Evolutionary conservation across 345 rosid species (phyloP).

Genomic region (Mercurialis annua): DNA sequence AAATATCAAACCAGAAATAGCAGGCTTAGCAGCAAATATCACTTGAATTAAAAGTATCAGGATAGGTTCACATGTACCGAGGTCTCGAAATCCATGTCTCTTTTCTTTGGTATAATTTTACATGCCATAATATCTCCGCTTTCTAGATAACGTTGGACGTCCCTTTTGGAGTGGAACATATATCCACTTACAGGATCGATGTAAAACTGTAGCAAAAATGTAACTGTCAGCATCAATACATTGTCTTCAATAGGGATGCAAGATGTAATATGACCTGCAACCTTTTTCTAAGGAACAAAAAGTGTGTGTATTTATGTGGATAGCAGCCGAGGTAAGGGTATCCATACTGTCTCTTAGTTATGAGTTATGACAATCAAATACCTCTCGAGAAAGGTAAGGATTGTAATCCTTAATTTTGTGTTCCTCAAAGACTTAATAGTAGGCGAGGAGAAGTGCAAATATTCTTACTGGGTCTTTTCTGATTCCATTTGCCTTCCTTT

Average conservation of each 20-base stretch:
- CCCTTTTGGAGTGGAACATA: constrained; percentile 38
- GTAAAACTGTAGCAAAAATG: constrained; percentile 32
- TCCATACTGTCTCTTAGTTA: background rate
- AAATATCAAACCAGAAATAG: background rate
- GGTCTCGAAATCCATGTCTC: background rate
- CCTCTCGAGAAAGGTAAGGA: background rate
- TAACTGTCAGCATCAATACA: constrained; percentile 14
- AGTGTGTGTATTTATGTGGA: background rate
- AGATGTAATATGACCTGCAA: background rate
- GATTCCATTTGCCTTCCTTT: constrained; percentile 16
- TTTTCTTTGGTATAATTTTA: constrained; percentile 23
- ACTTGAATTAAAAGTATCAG: background rate
- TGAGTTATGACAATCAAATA: background rate
- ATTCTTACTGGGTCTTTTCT: constrained; percentile 34
- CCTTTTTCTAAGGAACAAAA: background rate
- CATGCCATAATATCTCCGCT: constrained; percentile 28
- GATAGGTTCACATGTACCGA: constrained; percentile 13
- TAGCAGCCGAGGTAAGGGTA: background rate
- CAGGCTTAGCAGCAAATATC: background rate
- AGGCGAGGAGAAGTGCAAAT: background rate
- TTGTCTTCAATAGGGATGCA: background rate
- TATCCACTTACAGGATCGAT: constrained; percentile 38
- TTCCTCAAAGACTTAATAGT: background rate
- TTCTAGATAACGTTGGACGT: constrained; percentile 35
- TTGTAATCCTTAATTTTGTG: background rate